Evolutionary conservation across 805 yeast genomes (phyloP).

Genomic region (Priceomyces medius): DNA sequence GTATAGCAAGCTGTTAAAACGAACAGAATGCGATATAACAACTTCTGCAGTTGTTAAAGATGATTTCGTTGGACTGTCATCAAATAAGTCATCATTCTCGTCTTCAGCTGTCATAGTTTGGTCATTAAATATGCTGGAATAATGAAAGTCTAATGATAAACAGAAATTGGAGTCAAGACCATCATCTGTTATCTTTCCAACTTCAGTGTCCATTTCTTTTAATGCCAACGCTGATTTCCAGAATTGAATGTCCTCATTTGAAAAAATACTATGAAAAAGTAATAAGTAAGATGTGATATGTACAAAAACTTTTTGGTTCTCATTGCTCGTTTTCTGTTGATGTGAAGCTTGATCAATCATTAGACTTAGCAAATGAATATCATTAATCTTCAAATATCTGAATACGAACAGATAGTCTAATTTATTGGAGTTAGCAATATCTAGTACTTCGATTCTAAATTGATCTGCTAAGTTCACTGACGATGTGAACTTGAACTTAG

Average conservation of each 20-base stretch:
- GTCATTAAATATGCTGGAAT: slow-evolving; percentile 26
- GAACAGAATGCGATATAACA: background rate
- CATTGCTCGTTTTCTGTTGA: slow-evolving; percentile 22
- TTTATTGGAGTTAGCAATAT: slow-evolving; percentile 1
- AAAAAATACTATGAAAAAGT: slow-evolving; percentile 15
- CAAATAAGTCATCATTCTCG: slow-evolving; percentile 9
- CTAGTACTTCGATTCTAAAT: slow-evolving; percentile 5
- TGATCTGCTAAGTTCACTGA: slow-evolving; percentile 6
- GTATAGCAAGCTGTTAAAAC: background rate
- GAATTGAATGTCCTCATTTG: slow-evolving; percentile 17
- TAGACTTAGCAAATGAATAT: slow-evolving; percentile 7
- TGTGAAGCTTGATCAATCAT: slow-evolving; percentile 14
- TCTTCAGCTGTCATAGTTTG: background rate
- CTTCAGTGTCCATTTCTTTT: background rate
- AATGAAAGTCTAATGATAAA: slow-evolving; percentile 24
- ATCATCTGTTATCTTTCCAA: background rate
- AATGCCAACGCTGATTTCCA: slow-evolving; percentile 20
- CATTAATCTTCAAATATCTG: slow-evolving; percentile 4
- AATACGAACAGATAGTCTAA: slow-evolving; percentile 3
- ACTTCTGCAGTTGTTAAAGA: background rate
- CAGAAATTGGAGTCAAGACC: slow-evolving; percentile 13
- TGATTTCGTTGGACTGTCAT: slow-evolving; percentile 2
- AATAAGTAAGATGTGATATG: slow-evolving; percentile 21
- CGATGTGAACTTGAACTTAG: background rate
- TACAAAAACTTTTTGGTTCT: slow-evolving; percentile 24